Conservation (phyloP, 192 early-diverging fungal genomes). For the Backusella psychrophila region DNA sequence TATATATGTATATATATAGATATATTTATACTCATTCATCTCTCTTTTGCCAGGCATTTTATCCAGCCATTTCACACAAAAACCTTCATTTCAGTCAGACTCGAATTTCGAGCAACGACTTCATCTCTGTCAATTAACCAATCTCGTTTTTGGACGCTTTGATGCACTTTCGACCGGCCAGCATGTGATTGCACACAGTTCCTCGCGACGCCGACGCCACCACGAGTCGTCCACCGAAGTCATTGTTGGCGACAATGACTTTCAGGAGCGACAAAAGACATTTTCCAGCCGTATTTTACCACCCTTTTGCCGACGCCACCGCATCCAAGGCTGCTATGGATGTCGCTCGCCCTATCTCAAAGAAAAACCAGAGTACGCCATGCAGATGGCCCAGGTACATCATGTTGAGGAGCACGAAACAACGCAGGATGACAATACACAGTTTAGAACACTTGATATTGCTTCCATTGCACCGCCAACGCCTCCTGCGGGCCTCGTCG, state of each 20-base stretch:
- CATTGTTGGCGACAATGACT: not conserved
- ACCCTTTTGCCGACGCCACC: constrained; percentile 43
- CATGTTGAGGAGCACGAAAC: constrained; percentile 9
- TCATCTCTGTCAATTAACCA: constrained; percentile 52
- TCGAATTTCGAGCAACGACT: constrained; percentile 48
- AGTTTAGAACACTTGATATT: constrained; percentile 1
- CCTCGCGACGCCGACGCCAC: constrained; percentile 33
- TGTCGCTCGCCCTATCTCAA: constrained; percentile 21
- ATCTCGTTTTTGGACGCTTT: constrained; percentile 57
- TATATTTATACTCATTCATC: no score
- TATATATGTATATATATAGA: no score
- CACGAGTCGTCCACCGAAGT: constrained; percentile 2
- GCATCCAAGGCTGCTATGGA: constrained; percentile 37
- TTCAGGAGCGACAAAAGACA: constrained; percentile 25
- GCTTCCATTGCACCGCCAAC: not conserved
- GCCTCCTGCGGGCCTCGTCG: constrained; percentile 41
- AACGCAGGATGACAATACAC: not conserved
- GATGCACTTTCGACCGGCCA: constrained; percentile 34
- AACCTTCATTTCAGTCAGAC: constrained; percentile 35
- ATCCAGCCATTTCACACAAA: constrained; percentile 27
- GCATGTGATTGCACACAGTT: constrained; percentile 17
- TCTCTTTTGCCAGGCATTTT: constrained; percentile 20
- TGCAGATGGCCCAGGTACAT: not conserved
- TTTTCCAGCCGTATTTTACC: constrained; percentile 35
- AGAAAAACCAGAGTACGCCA: constrained; percentile 1